These are phyloP conservation scores for Fusarium luffae DNA, from an alignment of 2,329 filamentous ascomycete genomes.

Conservation along the genomic window DNA sequence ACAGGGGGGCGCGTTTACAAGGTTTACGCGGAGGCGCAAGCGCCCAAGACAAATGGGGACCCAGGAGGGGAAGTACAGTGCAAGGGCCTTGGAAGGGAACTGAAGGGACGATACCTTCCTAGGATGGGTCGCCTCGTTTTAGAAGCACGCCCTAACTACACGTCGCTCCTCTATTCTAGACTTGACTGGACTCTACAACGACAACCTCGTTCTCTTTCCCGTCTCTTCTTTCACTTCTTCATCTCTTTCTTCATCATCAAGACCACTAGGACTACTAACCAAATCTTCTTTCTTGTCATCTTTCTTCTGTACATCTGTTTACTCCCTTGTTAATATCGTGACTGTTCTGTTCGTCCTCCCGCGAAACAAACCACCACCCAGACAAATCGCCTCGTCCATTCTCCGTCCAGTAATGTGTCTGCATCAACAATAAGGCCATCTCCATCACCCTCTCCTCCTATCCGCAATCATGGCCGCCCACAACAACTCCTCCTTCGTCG, in stretches of 20 bases:
- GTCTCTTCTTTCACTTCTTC: conserved; percentile 20
- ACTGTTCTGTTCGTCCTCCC: conserved; percentile 7
- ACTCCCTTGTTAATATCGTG: conserved; percentile 9
- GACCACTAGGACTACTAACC: not conserved
- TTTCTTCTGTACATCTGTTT: not conserved
- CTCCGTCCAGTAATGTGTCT: conserved; percentile 44
- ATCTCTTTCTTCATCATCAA: conserved; percentile 14
- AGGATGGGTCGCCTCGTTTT: conserved; percentile 45
- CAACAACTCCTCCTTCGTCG: conserved; percentile 36
- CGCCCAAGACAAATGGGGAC: conserved; percentile 36
- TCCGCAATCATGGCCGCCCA: conserved; percentile 45
- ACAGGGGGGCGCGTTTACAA: conserved; percentile 43
- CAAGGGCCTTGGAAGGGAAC: conserved; percentile 38
- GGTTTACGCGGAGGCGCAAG: conserved; percentile 49
- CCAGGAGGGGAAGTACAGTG: conserved; percentile 24
- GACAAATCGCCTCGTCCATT: conserved; percentile 30
- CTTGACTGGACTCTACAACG: conserved; percentile 19
- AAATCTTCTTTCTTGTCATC: not conserved
- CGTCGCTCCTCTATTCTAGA: conserved; percentile 40
- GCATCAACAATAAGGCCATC: conserved; percentile 43
- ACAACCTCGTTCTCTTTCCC: conserved; percentile 35
- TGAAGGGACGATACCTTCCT: conserved; percentile 41
- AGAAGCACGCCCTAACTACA: conserved; percentile 41
- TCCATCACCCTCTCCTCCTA: conserved; percentile 32
- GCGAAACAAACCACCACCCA: conserved; percentile 11